These are phyloP conservation scores for Mycena rosella DNA, from an alignment of 768 basidiomycete species.

Conservation along the genomic window DNA sequence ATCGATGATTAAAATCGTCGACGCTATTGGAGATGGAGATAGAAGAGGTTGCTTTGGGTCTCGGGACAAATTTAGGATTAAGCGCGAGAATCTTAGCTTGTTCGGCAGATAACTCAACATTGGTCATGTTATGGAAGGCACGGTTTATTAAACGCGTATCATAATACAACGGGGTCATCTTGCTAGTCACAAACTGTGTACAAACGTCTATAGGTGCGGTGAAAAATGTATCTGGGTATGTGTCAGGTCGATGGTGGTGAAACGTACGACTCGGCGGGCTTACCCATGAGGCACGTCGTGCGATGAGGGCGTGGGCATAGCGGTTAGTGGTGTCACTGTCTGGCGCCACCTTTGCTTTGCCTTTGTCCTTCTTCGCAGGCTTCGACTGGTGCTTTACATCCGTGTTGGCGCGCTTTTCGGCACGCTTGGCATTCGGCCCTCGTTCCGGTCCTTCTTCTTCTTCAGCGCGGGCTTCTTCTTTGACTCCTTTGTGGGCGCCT, in stretches of 20 bases:
- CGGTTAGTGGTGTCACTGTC: neutral
- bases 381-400: too few relatives aligned
- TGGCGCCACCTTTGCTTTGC: neutral
- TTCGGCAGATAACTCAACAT: slow-evolving; percentile 13
- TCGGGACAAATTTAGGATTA: slow-evolving; percentile 28
- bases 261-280: slow-evolving; percentile 13
- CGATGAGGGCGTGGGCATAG: neutral
- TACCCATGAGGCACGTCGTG: slow-evolving; percentile 24
- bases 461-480: too few relatives aligned
- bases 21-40: neutral
- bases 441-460: too few relatives aligned
- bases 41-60: slow-evolving; percentile 8
- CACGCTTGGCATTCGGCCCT: too few relatives aligned
- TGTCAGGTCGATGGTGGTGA: slow-evolving; percentile 22
- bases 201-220: slow-evolving; percentile 4
- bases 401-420: too few relatives aligned
- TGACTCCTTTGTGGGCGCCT: too few relatives aligned
- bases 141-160: slow-evolving; percentile 34
- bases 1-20: slow-evolving; percentile 22
- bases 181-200: slow-evolving; percentile 12
- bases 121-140: slow-evolving; percentile 32
- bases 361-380: too few relatives aligned
- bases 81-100: slow-evolving; percentile 29
- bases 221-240: slow-evolving; percentile 28
- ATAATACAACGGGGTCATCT: slow-evolving; percentile 31